Base-by-base conservation (phyloP, 148 eudicot species). In the Spergularia bocconei region DNA sequence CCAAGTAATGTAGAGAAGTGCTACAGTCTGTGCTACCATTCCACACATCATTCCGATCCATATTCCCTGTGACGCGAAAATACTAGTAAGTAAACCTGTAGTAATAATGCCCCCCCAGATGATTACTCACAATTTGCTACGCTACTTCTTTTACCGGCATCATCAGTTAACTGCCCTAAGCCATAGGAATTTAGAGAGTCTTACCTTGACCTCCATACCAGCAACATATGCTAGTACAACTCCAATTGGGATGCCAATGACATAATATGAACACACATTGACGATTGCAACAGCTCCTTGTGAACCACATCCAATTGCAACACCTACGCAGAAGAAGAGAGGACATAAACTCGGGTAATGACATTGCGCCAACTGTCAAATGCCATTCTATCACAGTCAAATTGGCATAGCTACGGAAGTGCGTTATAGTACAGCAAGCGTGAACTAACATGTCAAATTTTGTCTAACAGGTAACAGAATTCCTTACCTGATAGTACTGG, bases 41-140 rank as follows among this genome's bases (percentile, higher is more conserved):
- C 96, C 98, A 72, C 78, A 80, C 71, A 85, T 74, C 89, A 92
- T 82, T 80, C 98, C 98, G 1, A 87, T 85, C 93, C 95, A 88
- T 67, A 88, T 75, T 39, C 91, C 89, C 89, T 86, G 25, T 15
- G 48, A 36, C 4, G 23, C n/a, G 39, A 61, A 8, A 29, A 23
- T 75, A 11, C 41, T 3, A 15, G 48, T 67, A 13, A 2, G 57
- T 51, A 5, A 68, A 47, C 10, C 2, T 63, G 68, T 2, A 59
- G 20, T 41, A 5, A 4, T 41, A 4, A 2, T 4, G 0, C 47
- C 4, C 33, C 33, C 33, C 33, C 33, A 29, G 47, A 41, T 41
- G 47, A 60, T 2, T 60, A 33, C 61, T 57, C 7, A 58, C 25
- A 69, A 17, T 47, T 25, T 52, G 44, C 20, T 51, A 13, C 36